phyloP scores from a whole-genome alignment of 768 basidiomycete species.

The Rhizopogon vesiculosus region DNA sequence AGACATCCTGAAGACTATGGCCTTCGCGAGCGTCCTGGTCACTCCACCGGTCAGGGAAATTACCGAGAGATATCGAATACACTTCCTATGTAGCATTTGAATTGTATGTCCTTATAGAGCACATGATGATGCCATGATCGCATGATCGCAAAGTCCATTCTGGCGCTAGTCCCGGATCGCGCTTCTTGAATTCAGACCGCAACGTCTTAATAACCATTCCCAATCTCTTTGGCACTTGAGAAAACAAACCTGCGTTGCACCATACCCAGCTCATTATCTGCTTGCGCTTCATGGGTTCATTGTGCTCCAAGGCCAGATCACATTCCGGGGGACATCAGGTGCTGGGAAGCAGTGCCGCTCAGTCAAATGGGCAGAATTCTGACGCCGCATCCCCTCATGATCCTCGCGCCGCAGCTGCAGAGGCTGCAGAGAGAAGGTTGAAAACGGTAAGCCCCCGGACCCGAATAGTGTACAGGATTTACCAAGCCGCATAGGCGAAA shows the following conservation, averaged over 20 bases:
- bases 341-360: conserved; percentile 33
- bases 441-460: conserved; percentile 42
- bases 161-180: not conserved
- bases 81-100: conserved; percentile 15
- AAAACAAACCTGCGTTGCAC: not conserved
- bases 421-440: conserved; percentile 57
- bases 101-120: not conserved
- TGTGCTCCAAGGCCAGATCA: conserved; percentile 47
- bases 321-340: conserved; percentile 46
- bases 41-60: conserved; percentile 30
- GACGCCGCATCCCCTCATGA: conserved; percentile 28
- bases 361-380: conserved; percentile 13
- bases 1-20: conserved; percentile 50
- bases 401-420: conserved; percentile 53
- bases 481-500: conserved; percentile 30
- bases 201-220: not conserved
- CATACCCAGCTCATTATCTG: not conserved
- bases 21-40: conserved; percentile 30
- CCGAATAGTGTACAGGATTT: conserved; percentile 14
- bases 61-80: conserved; percentile 40
- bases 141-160: no score
- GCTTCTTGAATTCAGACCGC: conserved; percentile 1
- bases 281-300: conserved; percentile 43
- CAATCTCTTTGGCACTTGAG: not conserved
- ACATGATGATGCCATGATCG: no score